A percentile compares a stretch with the other conserved stretches of the same genome.
Evolutionary conservation across 2,329 filamentous ascomycete species (phyloP).

Genomic region (Aspergillus flavus): DNA sequence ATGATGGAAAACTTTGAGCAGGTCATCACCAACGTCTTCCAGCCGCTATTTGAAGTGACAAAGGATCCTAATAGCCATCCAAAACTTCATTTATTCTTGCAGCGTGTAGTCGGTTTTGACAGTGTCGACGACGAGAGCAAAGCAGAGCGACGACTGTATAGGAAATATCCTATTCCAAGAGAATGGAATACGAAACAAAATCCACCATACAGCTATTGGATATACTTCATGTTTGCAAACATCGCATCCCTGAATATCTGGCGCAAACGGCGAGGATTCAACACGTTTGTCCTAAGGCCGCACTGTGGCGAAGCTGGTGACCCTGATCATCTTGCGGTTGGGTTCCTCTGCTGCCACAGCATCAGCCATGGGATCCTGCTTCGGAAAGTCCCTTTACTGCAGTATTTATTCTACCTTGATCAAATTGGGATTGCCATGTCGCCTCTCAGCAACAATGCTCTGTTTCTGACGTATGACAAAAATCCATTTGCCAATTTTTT

Average conservation of each 20-base stretch:
- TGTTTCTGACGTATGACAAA: slow-evolving; percentile 94
- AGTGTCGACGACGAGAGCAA: slow-evolving; percentile 99
- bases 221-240: slow-evolving; percentile 96
- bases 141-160: slow-evolving; percentile 87
- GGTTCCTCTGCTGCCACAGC: slow-evolving; percentile 89
- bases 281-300: slow-evolving; percentile 88
- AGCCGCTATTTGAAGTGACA: slow-evolving; percentile 92
- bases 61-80: slow-evolving; percentile 82
- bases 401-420: slow-evolving; percentile 97
- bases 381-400: slow-evolving; percentile 88
- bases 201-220: slow-evolving; percentile 98
- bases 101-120: slow-evolving; percentile 94
- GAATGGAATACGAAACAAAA: slow-evolving; percentile 93
- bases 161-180: slow-evolving; percentile 89
- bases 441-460: slow-evolving; percentile 94
- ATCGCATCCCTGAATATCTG: slow-evolving; percentile 89
- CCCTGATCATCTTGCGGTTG: slow-evolving; percentile 91
- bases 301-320: slow-evolving; percentile 97
- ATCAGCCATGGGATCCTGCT: slow-evolving; percentile 93
- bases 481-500: slow-evolving; percentile 98
- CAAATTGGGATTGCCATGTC: slow-evolving; percentile 99
- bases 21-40: slow-evolving; percentile 87
- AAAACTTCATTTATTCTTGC: slow-evolving; percentile 91
- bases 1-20: slow-evolving; percentile 90
- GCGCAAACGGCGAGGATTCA: slow-evolving; percentile 90